phyloP scores from a whole-genome alignment of 2,329 filamentous ascomycete genomes.

The Neobulgaria alba region DNA sequence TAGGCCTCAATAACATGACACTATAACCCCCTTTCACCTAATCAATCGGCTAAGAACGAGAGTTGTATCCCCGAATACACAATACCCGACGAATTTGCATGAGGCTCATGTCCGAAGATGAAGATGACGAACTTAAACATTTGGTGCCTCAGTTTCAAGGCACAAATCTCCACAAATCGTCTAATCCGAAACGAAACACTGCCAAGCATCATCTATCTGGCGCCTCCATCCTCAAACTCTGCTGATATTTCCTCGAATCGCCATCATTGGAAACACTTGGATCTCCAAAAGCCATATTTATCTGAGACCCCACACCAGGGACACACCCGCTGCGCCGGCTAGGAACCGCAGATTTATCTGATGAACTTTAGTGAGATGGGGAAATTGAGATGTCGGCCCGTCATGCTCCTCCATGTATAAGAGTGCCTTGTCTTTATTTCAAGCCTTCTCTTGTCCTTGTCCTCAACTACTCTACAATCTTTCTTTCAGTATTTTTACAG shows the following conservation, averaged over 20 bases:
- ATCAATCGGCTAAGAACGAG: too few species aligned
- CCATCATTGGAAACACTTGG: background rate
- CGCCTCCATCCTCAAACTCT: too few species aligned
- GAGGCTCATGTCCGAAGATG: too few species aligned
- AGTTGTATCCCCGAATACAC: too few species aligned
- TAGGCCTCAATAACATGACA: conserved; percentile 15
- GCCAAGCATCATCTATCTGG: background rate
- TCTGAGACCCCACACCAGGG: background rate
- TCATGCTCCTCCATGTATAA: too few species aligned
- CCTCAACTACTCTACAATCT: background rate
- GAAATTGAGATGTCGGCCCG: too few species aligned
- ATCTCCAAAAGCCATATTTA: background rate
- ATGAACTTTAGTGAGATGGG: background rate
- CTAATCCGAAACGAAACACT: background rate
- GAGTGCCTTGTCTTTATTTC: too few species aligned
- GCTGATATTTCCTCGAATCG: background rate
- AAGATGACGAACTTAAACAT: too few species aligned
- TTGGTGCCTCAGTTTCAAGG: background rate
- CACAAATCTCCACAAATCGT: background rate
- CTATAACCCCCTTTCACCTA: too few species aligned
- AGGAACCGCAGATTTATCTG: background rate
- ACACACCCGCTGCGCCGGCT: background rate
- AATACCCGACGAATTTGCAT: too few species aligned
- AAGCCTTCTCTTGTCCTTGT: background rate
- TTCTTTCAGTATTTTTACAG: background rate